Percentiles rank a stretch among this genome's conserved stretches.
phyloP scores from a whole-genome alignment of 768 basidiomycete genomes.

The Pulveroboletus sp. region DNA sequence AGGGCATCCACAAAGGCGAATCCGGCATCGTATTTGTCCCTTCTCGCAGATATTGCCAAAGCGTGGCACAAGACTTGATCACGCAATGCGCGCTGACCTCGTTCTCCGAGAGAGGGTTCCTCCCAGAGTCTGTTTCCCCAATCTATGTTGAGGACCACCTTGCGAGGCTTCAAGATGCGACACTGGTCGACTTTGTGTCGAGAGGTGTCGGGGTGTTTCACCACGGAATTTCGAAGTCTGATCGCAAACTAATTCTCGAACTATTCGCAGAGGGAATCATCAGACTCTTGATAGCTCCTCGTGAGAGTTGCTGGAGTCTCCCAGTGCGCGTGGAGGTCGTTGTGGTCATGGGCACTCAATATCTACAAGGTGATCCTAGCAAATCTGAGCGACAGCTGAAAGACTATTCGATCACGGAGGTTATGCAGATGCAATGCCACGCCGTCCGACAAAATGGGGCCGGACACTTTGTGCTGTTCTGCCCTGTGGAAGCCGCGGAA shows the following conservation, averaged over 20 bases:
- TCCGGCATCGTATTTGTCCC: slow-evolving; percentile 85
- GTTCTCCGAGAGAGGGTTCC: slow-evolving; percentile 66
- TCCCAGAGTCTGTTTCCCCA: slow-evolving; percentile 46
- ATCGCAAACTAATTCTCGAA: slow-evolving; percentile 72
- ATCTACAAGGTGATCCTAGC: slow-evolving; percentile 48
- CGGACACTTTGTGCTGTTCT: slow-evolving; percentile 82
- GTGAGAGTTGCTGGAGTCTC: slow-evolving; percentile 86
- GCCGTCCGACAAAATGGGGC: slow-evolving; percentile 62
- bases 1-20: slow-evolving; percentile 39
- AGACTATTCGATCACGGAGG: slow-evolving; percentile 78
- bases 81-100: slow-evolving; percentile 82
- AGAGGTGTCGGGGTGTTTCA: slow-evolving; percentile 91
- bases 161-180: slow-evolving; percentile 55
- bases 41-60: slow-evolving; percentile 70
- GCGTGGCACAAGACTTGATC: slow-evolving; percentile 79
- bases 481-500: slow-evolving; percentile 82
- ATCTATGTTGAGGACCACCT: slow-evolving; percentile 61
- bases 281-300: slow-evolving; percentile 77
- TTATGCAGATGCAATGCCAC: slow-evolving; percentile 89
- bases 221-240: slow-evolving; percentile 61
- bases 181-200: slow-evolving; percentile 68
- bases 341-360: slow-evolving; percentile 92
- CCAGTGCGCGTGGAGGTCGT: slow-evolving; percentile 81
- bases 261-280: slow-evolving; percentile 80
- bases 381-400: slow-evolving; percentile 62